Conservation (phyloP, 2,329 filamentous ascomycete genomes). For the Fusarium brevicatenulatum region DNA sequence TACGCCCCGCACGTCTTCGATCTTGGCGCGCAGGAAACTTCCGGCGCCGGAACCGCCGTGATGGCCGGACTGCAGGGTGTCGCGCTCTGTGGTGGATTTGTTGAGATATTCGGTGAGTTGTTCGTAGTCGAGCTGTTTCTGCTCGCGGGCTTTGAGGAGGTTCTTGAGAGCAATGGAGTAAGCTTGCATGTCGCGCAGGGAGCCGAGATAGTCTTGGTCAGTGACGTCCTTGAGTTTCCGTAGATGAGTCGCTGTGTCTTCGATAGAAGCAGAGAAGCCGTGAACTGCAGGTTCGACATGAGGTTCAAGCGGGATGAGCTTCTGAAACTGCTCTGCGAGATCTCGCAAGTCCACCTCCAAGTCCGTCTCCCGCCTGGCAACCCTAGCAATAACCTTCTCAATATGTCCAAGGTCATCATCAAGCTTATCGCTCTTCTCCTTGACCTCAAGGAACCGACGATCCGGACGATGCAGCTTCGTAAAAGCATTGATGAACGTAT, state of each 20-base stretch:
- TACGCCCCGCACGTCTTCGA: constrained; percentile 95
- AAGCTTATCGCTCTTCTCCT: constrained; percentile 90
- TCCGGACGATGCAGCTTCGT: constrained; percentile 96
- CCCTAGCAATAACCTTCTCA: constrained; percentile 93
- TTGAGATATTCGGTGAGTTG: constrained; percentile 94
- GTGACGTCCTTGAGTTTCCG: constrained; percentile 88
- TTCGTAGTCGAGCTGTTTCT: constrained; percentile 98
- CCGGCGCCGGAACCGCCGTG: constrained; percentile 73
- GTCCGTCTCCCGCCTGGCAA: constrained; percentile 87
- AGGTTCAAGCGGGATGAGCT: constrained; percentile 88
- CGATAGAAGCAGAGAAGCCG: constrained; percentile 85
- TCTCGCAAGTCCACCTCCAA: constrained; percentile 90
- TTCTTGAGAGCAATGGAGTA: constrained; percentile 89
- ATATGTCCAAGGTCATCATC: constrained; percentile 93
- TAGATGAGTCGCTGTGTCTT: constrained; percentile 82
- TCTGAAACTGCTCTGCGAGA: constrained; percentile 93
- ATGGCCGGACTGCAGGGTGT: constrained; percentile 75
- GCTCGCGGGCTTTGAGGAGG: constrained; percentile 91
- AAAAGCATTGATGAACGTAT: constrained; percentile 97
- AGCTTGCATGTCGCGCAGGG: constrained; percentile 92
- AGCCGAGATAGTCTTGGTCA: constrained; percentile 94
- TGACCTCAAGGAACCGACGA: constrained; percentile 92
- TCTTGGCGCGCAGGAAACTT: constrained; percentile 89
- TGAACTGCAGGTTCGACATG: constrained; percentile 85
- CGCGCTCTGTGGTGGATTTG: constrained; percentile 88